Evolutionary conservation across 352 stramenopile species (phyloP), one percentile per base, ranked within the genome.

Genomic region (Phytophthora colocasiae): DNA sequence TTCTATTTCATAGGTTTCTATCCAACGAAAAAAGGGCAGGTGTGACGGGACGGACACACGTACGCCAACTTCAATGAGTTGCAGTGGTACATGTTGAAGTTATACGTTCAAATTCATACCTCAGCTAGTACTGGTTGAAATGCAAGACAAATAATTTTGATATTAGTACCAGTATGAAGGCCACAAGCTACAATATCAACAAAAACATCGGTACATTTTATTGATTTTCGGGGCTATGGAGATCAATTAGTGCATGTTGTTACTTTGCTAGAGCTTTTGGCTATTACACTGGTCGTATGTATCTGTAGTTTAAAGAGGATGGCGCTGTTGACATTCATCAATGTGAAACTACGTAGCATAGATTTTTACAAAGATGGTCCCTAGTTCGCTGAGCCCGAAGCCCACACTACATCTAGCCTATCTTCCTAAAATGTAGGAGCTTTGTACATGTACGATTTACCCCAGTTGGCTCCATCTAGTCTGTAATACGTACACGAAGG

Each of bases 371-470:
- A 22, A 55, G 47, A 29, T 44, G 47, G 51, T 58, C 51, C 51
- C 51, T 48, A 49, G 38, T 58, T 58, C 51, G 36, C 24, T 40
- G 39, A 15, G 22, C 26, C 51, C 36, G 15, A 27, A 58, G 26
- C 38, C 8, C 38, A 48, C 51, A 46, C 51, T 58, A 58, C 50
- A 8, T 56, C 50, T 58, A 58, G 50, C 50, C 50, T 46, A 24
- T 58, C 39, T 19, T 29, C 32, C 29, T 55, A 2, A n/a, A 43
- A 15, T 31, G n/a, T 43, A 31, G 3, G 6, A 2, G 17, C 6
- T 17, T 15, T 15, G 47, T 43, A 52, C 8, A 40, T 40, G 19
- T 14, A 17, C 9, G 11, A 52, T 26, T 17, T 44, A 41, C 6
- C 5, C 29, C 29, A 11, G 29, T 32, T 8, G 3, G 29, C 29